Evolutionary conservation across 2,329 filamentous ascomycete species (phyloP).

Genomic region (Stromatinia cepivora): DNA sequence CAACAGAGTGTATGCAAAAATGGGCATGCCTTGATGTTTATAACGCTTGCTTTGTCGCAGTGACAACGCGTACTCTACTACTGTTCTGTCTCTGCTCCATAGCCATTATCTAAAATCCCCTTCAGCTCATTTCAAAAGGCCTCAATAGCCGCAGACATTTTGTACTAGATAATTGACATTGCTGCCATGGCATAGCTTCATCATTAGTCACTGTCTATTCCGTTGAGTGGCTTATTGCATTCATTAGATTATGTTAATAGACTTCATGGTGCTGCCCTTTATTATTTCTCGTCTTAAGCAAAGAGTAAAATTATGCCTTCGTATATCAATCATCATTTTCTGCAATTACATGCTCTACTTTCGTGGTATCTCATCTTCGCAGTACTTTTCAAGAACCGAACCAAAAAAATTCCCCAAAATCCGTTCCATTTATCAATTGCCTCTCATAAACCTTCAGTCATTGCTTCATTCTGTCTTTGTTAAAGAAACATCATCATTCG

Average conservation of each 20-base stretch:
- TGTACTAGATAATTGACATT: background rate
- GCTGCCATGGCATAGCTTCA: too few relatives aligned
- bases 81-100: too few relatives aligned
- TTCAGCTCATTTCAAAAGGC: too few relatives aligned
- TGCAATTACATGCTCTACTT: background rate
- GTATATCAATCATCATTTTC: background rate
- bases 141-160: too few relatives aligned
- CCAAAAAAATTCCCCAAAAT: background rate
- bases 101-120: too few relatives aligned
- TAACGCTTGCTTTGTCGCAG: background rate
- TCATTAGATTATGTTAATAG: background rate
- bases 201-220: background rate
- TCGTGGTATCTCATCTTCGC: background rate
- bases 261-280: background rate
- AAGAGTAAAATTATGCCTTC: too few relatives aligned
- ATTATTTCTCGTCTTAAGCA: background rate
- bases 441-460: background rate
- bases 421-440: background rate
- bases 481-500: slow-evolving; percentile 32
- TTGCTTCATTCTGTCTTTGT: slow-evolving; percentile 28
- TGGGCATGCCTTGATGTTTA: background rate
- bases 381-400: background rate
- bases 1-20: background rate
- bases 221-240: too few relatives aligned
- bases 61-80: background rate